phyloP scores from a whole-genome alignment of 2,329 filamentous ascomycete genomes.

The Penicillium sp. region DNA sequence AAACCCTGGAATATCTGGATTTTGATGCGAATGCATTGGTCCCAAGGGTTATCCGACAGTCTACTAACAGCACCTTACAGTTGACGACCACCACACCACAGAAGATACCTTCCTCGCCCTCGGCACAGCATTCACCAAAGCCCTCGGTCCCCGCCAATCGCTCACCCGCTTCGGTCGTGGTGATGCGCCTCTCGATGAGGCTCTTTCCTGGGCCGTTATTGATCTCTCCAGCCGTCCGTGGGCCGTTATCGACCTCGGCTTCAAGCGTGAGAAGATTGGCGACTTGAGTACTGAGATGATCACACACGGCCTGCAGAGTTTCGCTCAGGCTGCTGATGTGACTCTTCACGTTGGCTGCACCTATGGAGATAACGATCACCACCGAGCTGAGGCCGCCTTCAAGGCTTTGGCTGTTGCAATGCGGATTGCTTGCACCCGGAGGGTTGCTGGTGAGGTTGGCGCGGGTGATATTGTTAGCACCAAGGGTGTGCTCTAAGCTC shows the following conservation, averaged over 20 bases:
- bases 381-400: constrained; percentile 93
- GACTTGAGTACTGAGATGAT: constrained; percentile 96
- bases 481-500: constrained; percentile 74
- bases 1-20: background rate
- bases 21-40: background rate
- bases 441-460: constrained; percentile 74
- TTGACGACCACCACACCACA: constrained; percentile 98
- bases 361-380: constrained; percentile 90
- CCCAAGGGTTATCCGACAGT: background rate
- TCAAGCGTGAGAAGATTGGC: constrained; percentile 89
- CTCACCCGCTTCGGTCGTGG: constrained; percentile 89
- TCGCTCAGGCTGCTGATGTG: constrained; percentile 83
- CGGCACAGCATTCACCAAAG: constrained; percentile 77
- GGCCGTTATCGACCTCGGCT: constrained; percentile 77
- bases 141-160: constrained; percentile 75
- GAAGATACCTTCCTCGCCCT: constrained; percentile 94
- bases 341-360: constrained; percentile 96
- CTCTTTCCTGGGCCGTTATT: constrained; percentile 87
- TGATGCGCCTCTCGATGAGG: constrained; percentile 93
- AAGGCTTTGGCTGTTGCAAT: constrained; percentile 92
- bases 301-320: constrained; percentile 91
- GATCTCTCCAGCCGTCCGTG: constrained; percentile 93
- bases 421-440: constrained; percentile 70
- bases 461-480: constrained; percentile 95
- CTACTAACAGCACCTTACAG: constrained; percentile 44